A percentile compares a stretch with the other conserved stretches of the same genome.
These are phyloP conservation scores for Glutinoglossum americanum DNA, from an alignment of 495 filamentous ascomycete genomes.

Conservation along the genomic window DNA sequence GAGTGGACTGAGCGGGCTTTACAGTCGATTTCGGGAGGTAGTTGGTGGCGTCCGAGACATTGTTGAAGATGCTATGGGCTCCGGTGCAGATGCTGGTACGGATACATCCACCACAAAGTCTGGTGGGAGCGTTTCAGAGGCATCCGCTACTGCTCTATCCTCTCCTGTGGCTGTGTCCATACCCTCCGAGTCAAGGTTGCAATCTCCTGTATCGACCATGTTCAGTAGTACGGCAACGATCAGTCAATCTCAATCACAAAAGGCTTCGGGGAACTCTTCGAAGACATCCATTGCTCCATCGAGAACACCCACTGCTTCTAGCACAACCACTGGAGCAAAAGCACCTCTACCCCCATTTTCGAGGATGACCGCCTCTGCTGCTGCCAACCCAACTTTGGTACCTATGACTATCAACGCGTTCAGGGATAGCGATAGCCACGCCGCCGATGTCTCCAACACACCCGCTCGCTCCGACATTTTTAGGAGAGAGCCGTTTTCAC, in stretches of 20 bases:
- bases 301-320: slow-evolving; percentile 28
- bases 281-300: slow-evolving; percentile 17
- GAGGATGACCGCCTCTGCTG: slow-evolving; percentile 19
- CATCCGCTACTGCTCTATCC: neutral
- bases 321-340: slow-evolving; percentile 18
- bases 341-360: slow-evolving; percentile 22
- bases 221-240: neutral
- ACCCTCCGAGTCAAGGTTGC: neutral
- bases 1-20: slow-evolving; percentile 66
- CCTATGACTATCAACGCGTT: slow-evolving; percentile 35
- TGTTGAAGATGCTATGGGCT: slow-evolving; percentile 7
- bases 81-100: neutral
- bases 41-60: slow-evolving; percentile 50
- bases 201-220: neutral
- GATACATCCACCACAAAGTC: neutral
- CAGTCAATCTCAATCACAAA: neutral
- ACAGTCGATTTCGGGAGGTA: slow-evolving; percentile 57
- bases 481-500: neutral
- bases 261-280: neutral
- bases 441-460: slow-evolving; percentile 10
- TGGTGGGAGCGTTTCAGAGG: neutral
- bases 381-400: slow-evolving; percentile 24
- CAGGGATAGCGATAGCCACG: slow-evolving; percentile 20
- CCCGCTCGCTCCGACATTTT: slow-evolving; percentile 9
- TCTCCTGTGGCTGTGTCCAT: neutral